Evolutionary conservation across 129 eudicot genomes (phyloP).

Genomic region (Centrapalus pauciflorus): DNA sequence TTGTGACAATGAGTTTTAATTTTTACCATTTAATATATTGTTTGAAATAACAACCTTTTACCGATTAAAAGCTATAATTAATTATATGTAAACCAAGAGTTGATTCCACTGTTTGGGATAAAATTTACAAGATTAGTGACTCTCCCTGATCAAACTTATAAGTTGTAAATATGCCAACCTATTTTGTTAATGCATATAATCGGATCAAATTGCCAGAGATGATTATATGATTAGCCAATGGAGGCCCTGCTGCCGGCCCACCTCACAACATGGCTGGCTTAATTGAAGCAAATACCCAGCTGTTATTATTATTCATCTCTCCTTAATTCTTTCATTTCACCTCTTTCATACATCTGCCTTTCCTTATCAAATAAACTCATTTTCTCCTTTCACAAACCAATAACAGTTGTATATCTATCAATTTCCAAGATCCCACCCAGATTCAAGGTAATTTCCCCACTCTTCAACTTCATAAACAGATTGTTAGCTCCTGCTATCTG

Average conservation of each 20-base stretch:
- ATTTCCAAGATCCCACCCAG: constrained; percentile 9
- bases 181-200: too few species aligned
- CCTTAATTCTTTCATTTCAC: constrained; percentile 6
- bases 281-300: constrained; percentile 25
- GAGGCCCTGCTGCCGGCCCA: too few species aligned
- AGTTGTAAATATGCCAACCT: too few species aligned
- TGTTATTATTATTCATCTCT: constrained; percentile 28
- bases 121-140: too few species aligned
- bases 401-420: not conserved
- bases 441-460: constrained; percentile 9
- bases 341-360: constrained; percentile 14
- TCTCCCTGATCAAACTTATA: too few species aligned
- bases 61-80: too few species aligned
- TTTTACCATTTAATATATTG: too few species aligned
- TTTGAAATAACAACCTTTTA: too few species aligned
- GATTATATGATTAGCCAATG: not conserved
- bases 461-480: constrained; percentile 3
- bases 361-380: not conserved
- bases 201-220: not conserved
- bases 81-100: too few species aligned
- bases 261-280: not conserved
- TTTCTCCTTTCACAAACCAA: not conserved
- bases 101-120: too few species aligned
- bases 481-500: constrained; percentile 2
- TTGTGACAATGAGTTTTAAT: too few species aligned